Percentiles rank a stretch among this genome's conserved stretches.
Evolutionary conservation across 2,329 filamentous ascomycete species (phyloP).

Genomic region (Claviceps arundinis): DNA sequence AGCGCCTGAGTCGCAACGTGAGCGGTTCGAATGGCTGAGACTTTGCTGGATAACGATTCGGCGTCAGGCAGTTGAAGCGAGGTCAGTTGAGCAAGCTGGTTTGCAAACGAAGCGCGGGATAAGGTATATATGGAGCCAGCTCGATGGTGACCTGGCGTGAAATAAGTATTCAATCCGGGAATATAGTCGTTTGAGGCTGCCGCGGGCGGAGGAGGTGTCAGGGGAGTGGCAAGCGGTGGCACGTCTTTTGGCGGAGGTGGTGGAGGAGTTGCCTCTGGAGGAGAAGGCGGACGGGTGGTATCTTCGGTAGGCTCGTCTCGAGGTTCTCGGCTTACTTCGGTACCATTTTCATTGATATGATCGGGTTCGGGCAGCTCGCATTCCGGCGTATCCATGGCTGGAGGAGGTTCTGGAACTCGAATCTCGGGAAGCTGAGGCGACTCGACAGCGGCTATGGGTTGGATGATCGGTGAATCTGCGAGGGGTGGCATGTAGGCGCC

Average conservation of each 20-base stretch:
- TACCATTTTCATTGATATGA: slow-evolving; percentile 53
- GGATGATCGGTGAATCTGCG: slow-evolving; percentile 12
- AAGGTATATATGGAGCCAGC: slow-evolving; percentile 88
- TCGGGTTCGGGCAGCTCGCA: slow-evolving; percentile 65
- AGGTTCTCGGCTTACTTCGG: slow-evolving; percentile 46
- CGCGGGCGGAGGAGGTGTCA: slow-evolving; percentile 14
- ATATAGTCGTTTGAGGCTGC: slow-evolving; percentile 29
- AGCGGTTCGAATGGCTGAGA: slow-evolving; percentile 73
- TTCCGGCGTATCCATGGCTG: slow-evolving; percentile 60
- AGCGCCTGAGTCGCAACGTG: slow-evolving; percentile 72
- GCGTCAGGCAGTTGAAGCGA: slow-evolving; percentile 82
- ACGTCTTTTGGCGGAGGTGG: slow-evolving; percentile 21
- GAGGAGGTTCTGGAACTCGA: slow-evolving; percentile 31
- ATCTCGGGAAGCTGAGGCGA: slow-evolving; percentile 37
- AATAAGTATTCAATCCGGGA: slow-evolving; percentile 45
- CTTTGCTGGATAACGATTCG: slow-evolving; percentile 66
- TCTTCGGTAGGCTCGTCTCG: slow-evolving; percentile 45
- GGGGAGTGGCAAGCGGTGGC: slow-evolving; percentile 17
- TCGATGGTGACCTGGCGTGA: slow-evolving; percentile 53
- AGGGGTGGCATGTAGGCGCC: slow-evolving; percentile 24
- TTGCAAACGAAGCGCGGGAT: slow-evolving; percentile 82
- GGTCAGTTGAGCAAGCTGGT: slow-evolving; percentile 83
- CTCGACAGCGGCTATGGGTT: slow-evolving; percentile 15
- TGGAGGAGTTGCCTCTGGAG: slow-evolving; percentile 20
- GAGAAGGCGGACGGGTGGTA: slow-evolving; percentile 26